Evolutionary conservation across 495 filamentous ascomycete species (phyloP).

Genomic region (Hypoxylon rickii): DNA sequence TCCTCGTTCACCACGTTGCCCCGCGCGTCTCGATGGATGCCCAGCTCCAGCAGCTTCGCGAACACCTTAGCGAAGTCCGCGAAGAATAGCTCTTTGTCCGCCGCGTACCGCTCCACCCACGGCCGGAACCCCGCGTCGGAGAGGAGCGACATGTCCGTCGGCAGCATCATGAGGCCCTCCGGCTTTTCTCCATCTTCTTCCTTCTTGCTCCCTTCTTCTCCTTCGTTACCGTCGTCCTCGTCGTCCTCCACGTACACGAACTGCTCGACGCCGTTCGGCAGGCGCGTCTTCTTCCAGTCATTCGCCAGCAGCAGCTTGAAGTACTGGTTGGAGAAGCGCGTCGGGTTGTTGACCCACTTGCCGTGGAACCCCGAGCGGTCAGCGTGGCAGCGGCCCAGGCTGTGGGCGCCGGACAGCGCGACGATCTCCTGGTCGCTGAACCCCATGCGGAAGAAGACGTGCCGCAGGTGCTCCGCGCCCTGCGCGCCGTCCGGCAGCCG

Average conservation of each 20-base stretch:
- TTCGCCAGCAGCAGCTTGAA: slow-evolving; percentile 59
- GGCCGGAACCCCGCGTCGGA: slow-evolving; percentile 41
- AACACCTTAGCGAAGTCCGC: slow-evolving; percentile 63
- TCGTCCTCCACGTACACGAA: slow-evolving; percentile 66
- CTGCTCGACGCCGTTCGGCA: slow-evolving; percentile 58
- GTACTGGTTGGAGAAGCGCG: slow-evolving; percentile 67
- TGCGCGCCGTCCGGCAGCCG: slow-evolving; percentile 63
- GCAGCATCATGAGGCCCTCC: slow-evolving; percentile 61
- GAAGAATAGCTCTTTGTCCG: slow-evolving; percentile 66
- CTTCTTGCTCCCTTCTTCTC: slow-evolving; percentile 52
- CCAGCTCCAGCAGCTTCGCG: slow-evolving; percentile 65
- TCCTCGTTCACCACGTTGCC: slow-evolving; percentile 57
- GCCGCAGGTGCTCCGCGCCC: slow-evolving; percentile 61
- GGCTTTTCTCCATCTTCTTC: slow-evolving; percentile 59
- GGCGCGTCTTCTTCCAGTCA: slow-evolving; percentile 59
- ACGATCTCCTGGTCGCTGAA: slow-evolving; percentile 69
- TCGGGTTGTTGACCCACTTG: slow-evolving; percentile 68
- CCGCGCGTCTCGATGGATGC: slow-evolving; percentile 57
- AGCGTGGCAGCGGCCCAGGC: slow-evolving; percentile 62
- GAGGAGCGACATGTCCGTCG: slow-evolving; percentile 50
- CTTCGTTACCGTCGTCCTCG: slow-evolving; percentile 50
- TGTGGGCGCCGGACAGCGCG: slow-evolving; percentile 64
- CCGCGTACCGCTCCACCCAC: slow-evolving; percentile 64
- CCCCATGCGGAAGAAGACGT: slow-evolving; percentile 67
- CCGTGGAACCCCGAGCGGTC: slow-evolving; percentile 65